Base-by-base conservation (phyloP, 345 rosid genomes). In the Excoecaria cochinchinensis region DNA sequence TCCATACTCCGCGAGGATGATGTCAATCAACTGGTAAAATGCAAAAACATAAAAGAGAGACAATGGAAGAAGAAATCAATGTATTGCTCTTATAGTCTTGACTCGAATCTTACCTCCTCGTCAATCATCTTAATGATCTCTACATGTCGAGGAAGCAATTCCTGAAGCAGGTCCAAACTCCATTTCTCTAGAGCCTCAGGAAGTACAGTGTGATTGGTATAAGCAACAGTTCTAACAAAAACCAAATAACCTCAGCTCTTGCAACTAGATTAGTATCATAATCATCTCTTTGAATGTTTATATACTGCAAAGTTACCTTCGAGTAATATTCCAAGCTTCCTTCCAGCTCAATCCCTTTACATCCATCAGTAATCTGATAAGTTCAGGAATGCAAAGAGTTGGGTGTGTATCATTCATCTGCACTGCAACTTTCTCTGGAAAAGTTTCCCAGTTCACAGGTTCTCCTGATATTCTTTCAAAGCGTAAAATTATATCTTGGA, bases 391-490 rank as follows among this genome's bases (percentile, higher is more conserved):
- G 80, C 86, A 86, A 55, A 86, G 83, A 25, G 87, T 84, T 40
- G 89, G 91, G 76, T 81, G 87, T 76, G 91, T 84, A 58, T 86
- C 91, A 56, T 88, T 86, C 91, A 88, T 83, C 73, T 86, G 89
- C 24, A 88, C 85, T 11, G 85, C 87, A 71, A 84, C 85, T 52
- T 84, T 88, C 57, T 82, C 84, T 9, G 87, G 87, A 67, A 88
- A 84, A 14, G 11, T 78, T 69, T 83, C 80, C 88, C 89, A 86
- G 44, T 81, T 77, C 68, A 81, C 75, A 25, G 65, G 40, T 40
- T 76, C 71, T 24, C 71, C 78, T 17, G 84, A 86, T 78, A 86
- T 82, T 72, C 74, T 81, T 70, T 81, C 87, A 76, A 83, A 88
- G 65, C 77, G 72, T 55, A 82, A 69, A 59, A 88, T 83, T 74